Conservation (phyloP, 2,329 filamentous ascomycete species). For the Claviceps spartinae region DNA sequence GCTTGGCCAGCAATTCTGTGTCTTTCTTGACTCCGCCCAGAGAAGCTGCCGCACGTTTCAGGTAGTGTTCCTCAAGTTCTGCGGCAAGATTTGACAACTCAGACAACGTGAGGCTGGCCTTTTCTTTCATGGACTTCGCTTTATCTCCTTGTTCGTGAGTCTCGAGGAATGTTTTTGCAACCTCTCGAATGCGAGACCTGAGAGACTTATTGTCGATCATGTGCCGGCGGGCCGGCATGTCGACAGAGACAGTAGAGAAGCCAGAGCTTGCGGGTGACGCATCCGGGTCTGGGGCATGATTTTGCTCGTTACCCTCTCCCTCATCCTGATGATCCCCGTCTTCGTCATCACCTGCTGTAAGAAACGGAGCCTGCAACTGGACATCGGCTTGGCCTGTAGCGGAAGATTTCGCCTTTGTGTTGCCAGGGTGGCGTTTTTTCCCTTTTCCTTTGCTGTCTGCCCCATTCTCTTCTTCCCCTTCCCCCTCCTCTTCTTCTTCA, state of each 20-base stretch:
- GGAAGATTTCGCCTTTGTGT: constrained; percentile 14
- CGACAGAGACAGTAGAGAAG: constrained; percentile 50
- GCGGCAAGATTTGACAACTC: constrained; percentile 58
- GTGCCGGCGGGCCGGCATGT: constrained; percentile 36
- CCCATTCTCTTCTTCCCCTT: constrained; percentile 1
- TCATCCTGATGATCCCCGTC: constrained; percentile 33
- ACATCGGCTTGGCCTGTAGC: neutral
- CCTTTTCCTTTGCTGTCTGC: neutral
- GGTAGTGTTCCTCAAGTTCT: constrained; percentile 60
- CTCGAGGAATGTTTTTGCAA: constrained; percentile 74
- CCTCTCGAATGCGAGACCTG: constrained; percentile 52
- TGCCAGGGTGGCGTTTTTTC: neutral
- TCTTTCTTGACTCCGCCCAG: constrained; percentile 32
- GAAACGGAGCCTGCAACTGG: neutral
- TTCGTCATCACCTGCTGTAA: constrained; percentile 6
- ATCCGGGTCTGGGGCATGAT: constrained; percentile 35
- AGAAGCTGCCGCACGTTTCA: constrained; percentile 35
- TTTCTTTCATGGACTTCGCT: constrained; percentile 60
- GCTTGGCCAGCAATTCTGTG: constrained; percentile 52
- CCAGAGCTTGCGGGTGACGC: constrained; percentile 54
- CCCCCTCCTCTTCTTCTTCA: constrained; percentile 12
- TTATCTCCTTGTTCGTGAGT: constrained; percentile 65
- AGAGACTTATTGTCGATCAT: constrained; percentile 41
- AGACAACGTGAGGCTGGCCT: constrained; percentile 62
- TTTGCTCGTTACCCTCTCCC: constrained; percentile 40